phyloP scores from a whole-genome alignment of 2,329 filamentous ascomycete species.

The Lachnellula cervina region DNA sequence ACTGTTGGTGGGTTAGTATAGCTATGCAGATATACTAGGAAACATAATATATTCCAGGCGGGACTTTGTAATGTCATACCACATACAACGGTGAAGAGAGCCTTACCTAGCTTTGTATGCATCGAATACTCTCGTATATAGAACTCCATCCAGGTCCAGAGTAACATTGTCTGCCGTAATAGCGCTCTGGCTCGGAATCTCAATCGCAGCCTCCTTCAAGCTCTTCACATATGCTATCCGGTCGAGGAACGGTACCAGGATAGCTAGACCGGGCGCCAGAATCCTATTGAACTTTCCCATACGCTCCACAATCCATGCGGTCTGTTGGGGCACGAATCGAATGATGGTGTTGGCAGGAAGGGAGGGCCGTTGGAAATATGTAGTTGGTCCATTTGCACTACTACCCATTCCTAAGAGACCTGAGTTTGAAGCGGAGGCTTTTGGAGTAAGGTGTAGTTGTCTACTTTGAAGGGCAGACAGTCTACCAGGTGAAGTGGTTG shows the following conservation, averaged over 20 bases:
- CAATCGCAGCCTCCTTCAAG: slow-evolving; percentile 90
- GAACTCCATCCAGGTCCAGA: slow-evolving; percentile 87
- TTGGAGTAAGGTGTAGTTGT: slow-evolving; percentile 24
- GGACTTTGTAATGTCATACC: too few relatives aligned
- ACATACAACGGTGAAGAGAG: too few relatives aligned
- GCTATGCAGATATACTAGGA: not conserved
- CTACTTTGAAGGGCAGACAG: slow-evolving; percentile 11
- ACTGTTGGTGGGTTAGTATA: slow-evolving; percentile 41
- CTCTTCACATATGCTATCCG: slow-evolving; percentile 97
- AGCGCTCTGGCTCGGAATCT: slow-evolving; percentile 95
- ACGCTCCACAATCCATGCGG: slow-evolving; percentile 98
- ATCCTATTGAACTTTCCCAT: slow-evolving; percentile 98
- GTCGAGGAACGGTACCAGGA: slow-evolving; percentile 86
- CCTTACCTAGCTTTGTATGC: slow-evolving; percentile 90
- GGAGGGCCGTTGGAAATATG: slow-evolving; percentile 72
- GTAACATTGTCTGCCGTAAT: slow-evolving; percentile 99
- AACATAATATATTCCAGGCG: not conserved
- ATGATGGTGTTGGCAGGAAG: slow-evolving; percentile 91
- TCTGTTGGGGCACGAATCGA: slow-evolving; percentile 98
- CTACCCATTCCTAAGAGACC: slow-evolving; percentile 28
- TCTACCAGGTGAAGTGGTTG: slow-evolving; percentile 5
- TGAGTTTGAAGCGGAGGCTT: slow-evolving; percentile 24
- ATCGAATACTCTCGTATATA: slow-evolving; percentile 95
- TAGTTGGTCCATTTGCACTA: slow-evolving; percentile 48
- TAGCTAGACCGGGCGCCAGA: slow-evolving; percentile 82